These are phyloP conservation scores for Fusarium vanettenii DNA, from an alignment of 2,329 filamentous ascomycete species.

Conservation along the genomic window DNA sequence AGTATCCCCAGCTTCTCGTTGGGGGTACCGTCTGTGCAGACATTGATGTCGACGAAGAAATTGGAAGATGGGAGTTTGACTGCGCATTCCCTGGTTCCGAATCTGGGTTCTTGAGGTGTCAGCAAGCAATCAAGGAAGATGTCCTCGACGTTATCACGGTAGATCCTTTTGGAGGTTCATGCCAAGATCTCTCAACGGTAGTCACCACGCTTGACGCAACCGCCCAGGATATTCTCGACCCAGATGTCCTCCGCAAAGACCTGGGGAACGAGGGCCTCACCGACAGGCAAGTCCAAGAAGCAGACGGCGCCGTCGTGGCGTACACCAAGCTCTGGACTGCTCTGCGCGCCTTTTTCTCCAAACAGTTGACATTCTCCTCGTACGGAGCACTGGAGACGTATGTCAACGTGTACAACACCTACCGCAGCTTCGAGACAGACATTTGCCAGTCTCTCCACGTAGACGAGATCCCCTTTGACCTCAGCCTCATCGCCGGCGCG, in stretches of 20 bases:
- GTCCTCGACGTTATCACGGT: constrained; percentile 48
- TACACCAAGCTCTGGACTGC: constrained; percentile 47
- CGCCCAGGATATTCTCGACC: constrained; percentile 45
- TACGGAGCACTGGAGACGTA: constrained; percentile 46
- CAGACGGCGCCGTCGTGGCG: constrained; percentile 41
- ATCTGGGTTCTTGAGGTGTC: constrained; percentile 45
- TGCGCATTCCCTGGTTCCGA: constrained; percentile 50
- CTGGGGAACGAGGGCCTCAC: constrained; percentile 42
- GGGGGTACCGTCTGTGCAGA: constrained; percentile 48
- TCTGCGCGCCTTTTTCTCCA: constrained; percentile 48
- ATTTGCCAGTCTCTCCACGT: constrained; percentile 50
- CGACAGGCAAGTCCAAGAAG: constrained; percentile 31
- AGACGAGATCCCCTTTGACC: constrained; percentile 45
- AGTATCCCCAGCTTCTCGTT: constrained; percentile 47
- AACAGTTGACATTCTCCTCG: constrained; percentile 17
- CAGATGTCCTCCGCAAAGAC: constrained; percentile 39
- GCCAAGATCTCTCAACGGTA: constrained; percentile 50
- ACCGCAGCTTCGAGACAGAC: constrained; percentile 46
- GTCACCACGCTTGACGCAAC: constrained; percentile 47
- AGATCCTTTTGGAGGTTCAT: constrained; percentile 51
- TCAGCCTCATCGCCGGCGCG: constrained; percentile 49
- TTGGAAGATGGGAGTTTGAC: constrained; percentile 50
- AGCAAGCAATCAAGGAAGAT: constrained; percentile 46
- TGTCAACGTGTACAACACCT: constrained; percentile 46
- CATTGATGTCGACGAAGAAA: constrained; percentile 41